phyloP scores from a whole-genome alignment of 257 asterid genomes.

The Fraxinus cuspidata region DNA sequence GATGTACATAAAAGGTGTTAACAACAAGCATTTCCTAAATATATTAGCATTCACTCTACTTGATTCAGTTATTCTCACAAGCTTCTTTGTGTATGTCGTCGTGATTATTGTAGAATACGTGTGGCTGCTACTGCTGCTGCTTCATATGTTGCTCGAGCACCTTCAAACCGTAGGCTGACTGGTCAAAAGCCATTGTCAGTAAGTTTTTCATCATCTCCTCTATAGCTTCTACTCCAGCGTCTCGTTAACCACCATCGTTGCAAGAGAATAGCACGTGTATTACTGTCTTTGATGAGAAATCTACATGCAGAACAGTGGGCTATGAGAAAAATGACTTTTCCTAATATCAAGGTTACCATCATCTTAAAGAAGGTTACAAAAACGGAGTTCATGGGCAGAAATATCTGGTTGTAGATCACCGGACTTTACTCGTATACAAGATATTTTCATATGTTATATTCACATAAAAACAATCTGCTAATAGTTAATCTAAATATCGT shows the following conservation, averaged over 20 bases:
- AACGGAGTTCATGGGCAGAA: not conserved
- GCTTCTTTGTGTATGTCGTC: constrained; percentile 15
- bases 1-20: constrained; percentile 92
- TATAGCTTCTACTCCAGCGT: not conserved
- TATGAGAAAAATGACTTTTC: not conserved
- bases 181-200: constrained; percentile 48
- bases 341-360: not conserved
- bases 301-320: not conserved
- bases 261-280: not conserved
- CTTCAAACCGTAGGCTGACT: constrained; percentile 44
- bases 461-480: not conserved
- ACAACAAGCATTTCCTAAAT: constrained; percentile 3
- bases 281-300: not conserved
- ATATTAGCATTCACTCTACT: not conserved
- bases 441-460: too few species aligned
- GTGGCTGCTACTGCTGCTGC: constrained; percentile 97
- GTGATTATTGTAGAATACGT: constrained; percentile 64
- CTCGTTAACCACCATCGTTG: not conserved
- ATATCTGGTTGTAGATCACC: not conserved
- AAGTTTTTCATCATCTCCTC: constrained; percentile 26
- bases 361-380: not conserved
- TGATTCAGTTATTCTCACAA: not conserved
- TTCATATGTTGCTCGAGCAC: constrained; percentile 89
- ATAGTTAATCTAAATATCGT: not conserved
- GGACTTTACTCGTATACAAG: not conserved